Evolutionary conservation across 257 asterid species (phyloP).

Genomic region (Nicotiana benthamiana): DNA sequence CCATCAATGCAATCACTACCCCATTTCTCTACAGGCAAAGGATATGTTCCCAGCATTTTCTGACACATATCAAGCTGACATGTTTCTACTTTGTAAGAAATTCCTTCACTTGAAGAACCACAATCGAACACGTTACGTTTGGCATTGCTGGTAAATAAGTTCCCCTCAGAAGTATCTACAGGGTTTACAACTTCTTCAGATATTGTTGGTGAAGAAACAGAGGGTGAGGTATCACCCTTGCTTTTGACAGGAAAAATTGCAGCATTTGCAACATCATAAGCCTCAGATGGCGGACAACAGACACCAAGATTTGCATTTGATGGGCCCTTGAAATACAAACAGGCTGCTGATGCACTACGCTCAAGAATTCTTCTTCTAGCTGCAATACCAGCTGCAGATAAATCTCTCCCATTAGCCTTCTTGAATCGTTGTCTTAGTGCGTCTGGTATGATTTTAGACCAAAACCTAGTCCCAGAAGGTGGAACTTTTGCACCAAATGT

Average conservation of each 20-base stretch:
- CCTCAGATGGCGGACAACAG: constrained; percentile 26
- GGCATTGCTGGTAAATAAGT: constrained; percentile 20
- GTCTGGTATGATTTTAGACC: constrained; percentile 65
- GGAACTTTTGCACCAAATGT: constrained; percentile 75
- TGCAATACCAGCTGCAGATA: constrained; percentile 40
- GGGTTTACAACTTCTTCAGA: constrained; percentile 22
- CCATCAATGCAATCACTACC: constrained; percentile 21
- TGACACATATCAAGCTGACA: constrained; percentile 16
- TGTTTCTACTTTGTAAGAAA: constrained; percentile 15
- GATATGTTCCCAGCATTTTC: constrained; percentile 29
- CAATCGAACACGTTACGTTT: constrained; percentile 24
- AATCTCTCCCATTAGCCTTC: constrained; percentile 61
- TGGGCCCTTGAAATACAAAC: constrained; percentile 39
- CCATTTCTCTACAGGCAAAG: constrained; percentile 7
- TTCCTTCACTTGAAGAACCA: constrained; percentile 23
- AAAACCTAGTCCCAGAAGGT: constrained; percentile 39
- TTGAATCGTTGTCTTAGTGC: constrained; percentile 45
- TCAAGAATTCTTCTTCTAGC: constrained; percentile 77
- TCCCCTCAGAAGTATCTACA: constrained; percentile 15
- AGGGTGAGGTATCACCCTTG: constrained; percentile 17
- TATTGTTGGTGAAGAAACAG: constrained; percentile 21
- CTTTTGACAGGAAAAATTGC: constrained; percentile 19
- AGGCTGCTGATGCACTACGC: constrained; percentile 80
- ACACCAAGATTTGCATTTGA: constrained; percentile 30
- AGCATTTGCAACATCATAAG: constrained; percentile 24